Conservation (phyloP, 768 basidiomycete genomes). For the Boletus rufocinnamomeus region DNA sequence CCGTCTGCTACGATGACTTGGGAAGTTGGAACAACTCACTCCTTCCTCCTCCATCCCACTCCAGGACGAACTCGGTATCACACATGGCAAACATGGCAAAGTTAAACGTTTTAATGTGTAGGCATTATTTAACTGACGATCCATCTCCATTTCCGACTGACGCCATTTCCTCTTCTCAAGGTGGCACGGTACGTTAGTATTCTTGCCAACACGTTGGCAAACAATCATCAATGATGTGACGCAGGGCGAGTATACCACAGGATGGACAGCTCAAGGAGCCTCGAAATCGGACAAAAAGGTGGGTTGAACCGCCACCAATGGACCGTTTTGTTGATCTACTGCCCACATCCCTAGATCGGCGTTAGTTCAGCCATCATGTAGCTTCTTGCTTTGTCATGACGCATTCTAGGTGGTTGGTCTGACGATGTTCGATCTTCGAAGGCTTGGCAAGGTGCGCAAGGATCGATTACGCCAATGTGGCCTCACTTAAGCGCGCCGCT, state of each 20-base stretch:
- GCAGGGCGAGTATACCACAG: conserved; percentile 90
- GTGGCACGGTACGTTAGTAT: conserved; percentile 44
- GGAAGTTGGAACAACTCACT: background rate
- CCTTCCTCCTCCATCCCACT: background rate
- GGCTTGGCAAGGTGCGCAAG: conserved; percentile 67
- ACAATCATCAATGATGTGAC: conserved; percentile 1
- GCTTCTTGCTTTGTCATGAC: conserved; percentile 16
- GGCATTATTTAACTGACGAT: conserved; percentile 22
- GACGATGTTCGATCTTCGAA: conserved; percentile 86
- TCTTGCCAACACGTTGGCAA: background rate
- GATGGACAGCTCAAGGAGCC: conserved; percentile 90
- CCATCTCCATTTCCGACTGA: conserved; percentile 6
- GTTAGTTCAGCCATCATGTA: conserved; percentile 41
- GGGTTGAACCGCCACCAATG: conserved; percentile 12
- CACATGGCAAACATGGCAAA: conserved; percentile 50
- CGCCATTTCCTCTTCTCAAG: conserved; percentile 29
- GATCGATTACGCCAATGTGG: conserved; percentile 10
- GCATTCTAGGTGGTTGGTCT: conserved; percentile 75
- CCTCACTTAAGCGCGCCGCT: conserved; percentile 11
- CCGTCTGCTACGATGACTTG: background rate
- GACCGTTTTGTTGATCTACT: background rate
- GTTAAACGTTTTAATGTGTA: conserved; percentile 81
- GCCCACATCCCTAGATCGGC: conserved; percentile 53
- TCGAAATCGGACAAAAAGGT: conserved; percentile 96
- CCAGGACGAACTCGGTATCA: background rate